Base-by-base conservation (phyloP, 1,284 basidiomycete genomes). In the Apiotrichum brassicae region DNA sequence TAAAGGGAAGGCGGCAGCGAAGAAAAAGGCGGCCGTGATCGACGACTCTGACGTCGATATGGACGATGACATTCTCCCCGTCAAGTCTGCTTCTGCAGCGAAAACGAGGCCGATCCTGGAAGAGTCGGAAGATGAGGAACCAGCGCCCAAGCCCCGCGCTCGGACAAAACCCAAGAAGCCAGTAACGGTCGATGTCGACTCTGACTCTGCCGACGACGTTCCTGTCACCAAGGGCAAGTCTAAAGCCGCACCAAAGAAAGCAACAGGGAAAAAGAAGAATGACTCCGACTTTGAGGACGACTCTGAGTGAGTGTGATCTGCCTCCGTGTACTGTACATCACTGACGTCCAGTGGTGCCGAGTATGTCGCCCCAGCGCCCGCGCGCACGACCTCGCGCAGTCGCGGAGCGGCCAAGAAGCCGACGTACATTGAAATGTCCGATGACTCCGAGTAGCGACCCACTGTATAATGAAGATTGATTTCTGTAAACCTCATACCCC, bases 111-210 rank as follows among this genome's bases (percentile, higher is more conserved):
- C 46, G n/a, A 40, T 39, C 54, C 16, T 48, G 47, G 24, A 43
- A 43, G n/a, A 55, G 50, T 35, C 57, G 45, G 40, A 40, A 36
- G 19, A 23, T 38, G 46, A 54, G 22, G 41, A 24, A 24, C 22
- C 18, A 14, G 18, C 23, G 24, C 26, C 44, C 7, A 51, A 39
- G 41, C 28, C 28, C 28, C 8, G 28, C 9, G 36, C 49, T 4
- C 50, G 46, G 44, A 12, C 43, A 2, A 46, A 43, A 38, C 76
- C 80, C 8, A 85, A 78, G 71, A 83, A 81, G 54, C 63, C 79
- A 2, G 65, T 78, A 4, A 67, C 66, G 9, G 14, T 9, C 9
- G 28, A 30, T n/a, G 41, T 62, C 4, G 55, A 41, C 9, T 22
- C 40, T 2, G 48, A 39, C 36, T 50, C 43, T 13, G 43, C 41